These are phyloP conservation scores for Jackrogersella minutella DNA, from an alignment of 495 filamentous ascomycete species.

Conservation along the genomic window DNA sequence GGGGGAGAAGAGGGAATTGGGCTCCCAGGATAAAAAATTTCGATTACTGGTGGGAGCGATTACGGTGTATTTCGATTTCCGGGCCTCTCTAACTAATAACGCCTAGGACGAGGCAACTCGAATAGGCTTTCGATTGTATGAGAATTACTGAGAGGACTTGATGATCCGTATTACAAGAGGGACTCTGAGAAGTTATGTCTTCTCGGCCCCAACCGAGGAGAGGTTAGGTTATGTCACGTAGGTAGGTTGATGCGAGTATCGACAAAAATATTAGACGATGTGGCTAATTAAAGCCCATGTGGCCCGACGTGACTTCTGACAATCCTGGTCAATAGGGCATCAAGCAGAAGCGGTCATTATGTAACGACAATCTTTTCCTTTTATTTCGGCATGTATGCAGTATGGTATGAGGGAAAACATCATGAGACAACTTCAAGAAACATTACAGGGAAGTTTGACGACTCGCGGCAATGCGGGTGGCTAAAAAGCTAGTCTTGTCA, in stretches of 20 bases:
- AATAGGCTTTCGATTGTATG: constrained; percentile 21
- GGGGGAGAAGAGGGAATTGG: constrained; percentile 24
- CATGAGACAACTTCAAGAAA: constrained; percentile 47
- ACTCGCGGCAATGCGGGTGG: constrained; percentile 42
- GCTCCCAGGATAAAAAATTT: constrained; percentile 23
- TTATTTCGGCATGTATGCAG: constrained; percentile 47
- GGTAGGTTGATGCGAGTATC: constrained; percentile 34
- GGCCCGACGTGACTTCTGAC: constrained; percentile 47
- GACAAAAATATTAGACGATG: constrained; percentile 47
- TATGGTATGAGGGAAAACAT: constrained; percentile 45
- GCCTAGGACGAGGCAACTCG: constrained; percentile 21
- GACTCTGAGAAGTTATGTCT: constrained; percentile 18
- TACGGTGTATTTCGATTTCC: constrained; percentile 25
- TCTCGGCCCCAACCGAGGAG: constrained; percentile 29
- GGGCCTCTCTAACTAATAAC: constrained; percentile 6
- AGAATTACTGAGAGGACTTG: constrained; percentile 17
- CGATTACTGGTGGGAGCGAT: constrained; percentile 34
- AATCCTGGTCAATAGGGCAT: constrained; percentile 48
- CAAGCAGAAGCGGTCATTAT: constrained; percentile 44
- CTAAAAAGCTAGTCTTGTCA: constrained; percentile 42
- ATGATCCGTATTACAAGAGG: constrained; percentile 18
- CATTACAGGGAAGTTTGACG: constrained; percentile 43
- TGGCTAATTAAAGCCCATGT: constrained; percentile 50
- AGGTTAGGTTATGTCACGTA: constrained; percentile 39
- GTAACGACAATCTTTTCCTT: constrained; percentile 50